A percentile compares a stretch with the other conserved stretches of the same genome.
Conservation (phyloP, 352 stramenopile genomes). For the Phytopythium vexans region DNA sequence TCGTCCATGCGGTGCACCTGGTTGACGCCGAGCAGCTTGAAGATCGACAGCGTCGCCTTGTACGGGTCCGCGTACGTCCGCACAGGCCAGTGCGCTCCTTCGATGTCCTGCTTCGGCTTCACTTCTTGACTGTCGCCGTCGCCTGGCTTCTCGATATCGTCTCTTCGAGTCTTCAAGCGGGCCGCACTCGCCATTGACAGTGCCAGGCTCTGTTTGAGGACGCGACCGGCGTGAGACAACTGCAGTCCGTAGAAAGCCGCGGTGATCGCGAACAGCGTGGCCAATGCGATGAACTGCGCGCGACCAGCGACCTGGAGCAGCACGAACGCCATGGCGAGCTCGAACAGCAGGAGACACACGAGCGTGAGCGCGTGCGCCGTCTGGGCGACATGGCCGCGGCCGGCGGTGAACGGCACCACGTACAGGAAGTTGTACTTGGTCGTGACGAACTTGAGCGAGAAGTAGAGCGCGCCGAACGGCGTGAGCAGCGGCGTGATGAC, state of each 20-base stretch:
- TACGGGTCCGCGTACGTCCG: slow-evolving; percentile 68
- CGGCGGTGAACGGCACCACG: slow-evolving; percentile 64
- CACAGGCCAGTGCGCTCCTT: too few relatives aligned
- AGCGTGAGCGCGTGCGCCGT: slow-evolving; percentile 66
- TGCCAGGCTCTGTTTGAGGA: slow-evolving; percentile 5
- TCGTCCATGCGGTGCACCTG: slow-evolving; percentile 71
- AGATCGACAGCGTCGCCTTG: slow-evolving; percentile 69
- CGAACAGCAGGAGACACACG: slow-evolving; percentile 64
- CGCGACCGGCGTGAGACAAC: slow-evolving; percentile 17
- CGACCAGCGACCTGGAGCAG: slow-evolving; percentile 58
- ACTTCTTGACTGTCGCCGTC: background rate
- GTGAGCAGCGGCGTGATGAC: slow-evolving; percentile 79
- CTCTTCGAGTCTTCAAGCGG: slow-evolving; percentile 1
- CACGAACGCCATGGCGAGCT: slow-evolving; percentile 73
- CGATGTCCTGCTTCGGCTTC: background rate
- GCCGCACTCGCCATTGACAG: background rate
- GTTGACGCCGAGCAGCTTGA: slow-evolving; percentile 65
- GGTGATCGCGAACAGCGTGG: slow-evolving; percentile 47
- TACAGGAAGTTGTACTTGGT: slow-evolving; percentile 87
- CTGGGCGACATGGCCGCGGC: slow-evolving; percentile 59
- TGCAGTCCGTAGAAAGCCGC: slow-evolving; percentile 49
- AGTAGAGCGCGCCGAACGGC: slow-evolving; percentile 75
- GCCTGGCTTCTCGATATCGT: background rate
- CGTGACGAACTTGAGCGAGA: slow-evolving; percentile 69
- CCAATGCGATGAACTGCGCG: slow-evolving; percentile 54